phyloP scores from a whole-genome alignment of 306 rosid genomes.

The Glycine latifolia region DNA sequence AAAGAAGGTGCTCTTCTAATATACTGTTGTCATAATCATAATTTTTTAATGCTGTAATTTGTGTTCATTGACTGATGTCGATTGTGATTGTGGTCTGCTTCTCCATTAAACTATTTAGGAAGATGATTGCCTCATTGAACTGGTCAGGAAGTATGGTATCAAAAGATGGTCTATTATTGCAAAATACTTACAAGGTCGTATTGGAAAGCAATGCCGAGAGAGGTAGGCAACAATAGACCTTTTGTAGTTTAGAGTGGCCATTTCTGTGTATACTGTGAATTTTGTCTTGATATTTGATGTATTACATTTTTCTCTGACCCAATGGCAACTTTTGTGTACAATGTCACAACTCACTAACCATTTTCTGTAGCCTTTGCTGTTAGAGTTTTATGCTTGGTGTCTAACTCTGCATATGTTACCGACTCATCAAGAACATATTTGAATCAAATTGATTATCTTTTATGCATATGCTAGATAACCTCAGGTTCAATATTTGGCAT shows the following conservation, averaged over 20 bases:
- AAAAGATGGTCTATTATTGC: constrained; percentile 67
- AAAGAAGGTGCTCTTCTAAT: constrained; percentile 58
- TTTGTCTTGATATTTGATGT: background rate
- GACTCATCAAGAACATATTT: background rate
- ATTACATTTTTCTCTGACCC: no score
- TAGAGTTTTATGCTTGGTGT: constrained; percentile 6
- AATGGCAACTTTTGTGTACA: background rate
- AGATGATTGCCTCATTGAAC: constrained; percentile 58
- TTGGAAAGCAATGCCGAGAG: constrained; percentile 82
- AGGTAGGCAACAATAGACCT: constrained; percentile 49
- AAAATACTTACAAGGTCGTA: constrained; percentile 64
- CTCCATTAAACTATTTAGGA: constrained; percentile 53
- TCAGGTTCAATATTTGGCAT: constrained; percentile 50
- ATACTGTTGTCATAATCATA: constrained; percentile 19
- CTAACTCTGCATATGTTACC: constrained; percentile 4
- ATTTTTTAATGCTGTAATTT: background rate
- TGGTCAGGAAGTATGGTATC: constrained; percentile 55
- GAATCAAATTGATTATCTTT: background rate
- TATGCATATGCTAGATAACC: constrained; percentile 2
- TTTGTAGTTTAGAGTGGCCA: background rate
- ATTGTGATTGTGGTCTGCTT: background rate
- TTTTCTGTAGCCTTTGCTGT: constrained; percentile 14
- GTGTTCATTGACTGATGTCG: constrained; percentile 7
- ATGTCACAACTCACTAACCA: background rate
- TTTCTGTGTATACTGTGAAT: background rate